A percentile compares a stretch with the other conserved stretches of the same genome.
phyloP scores from a whole-genome alignment of 768 basidiomycete genomes.

The Trametes gibbosa region DNA sequence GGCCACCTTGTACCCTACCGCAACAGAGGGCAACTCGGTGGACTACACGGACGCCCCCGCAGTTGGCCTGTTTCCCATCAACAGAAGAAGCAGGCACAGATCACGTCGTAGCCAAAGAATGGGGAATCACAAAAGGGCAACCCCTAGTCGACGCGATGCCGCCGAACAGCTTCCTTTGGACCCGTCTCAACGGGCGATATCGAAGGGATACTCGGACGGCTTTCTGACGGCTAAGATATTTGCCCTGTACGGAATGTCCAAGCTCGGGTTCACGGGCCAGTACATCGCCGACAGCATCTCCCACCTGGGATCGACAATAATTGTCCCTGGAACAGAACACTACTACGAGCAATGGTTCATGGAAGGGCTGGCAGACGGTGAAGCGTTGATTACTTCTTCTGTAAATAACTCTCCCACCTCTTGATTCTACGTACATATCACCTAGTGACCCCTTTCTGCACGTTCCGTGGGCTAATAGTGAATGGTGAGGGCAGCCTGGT shows the following conservation, averaged over 20 bases:
- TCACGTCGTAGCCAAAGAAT: not conserved
- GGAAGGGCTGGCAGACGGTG: slow-evolving; percentile 47
- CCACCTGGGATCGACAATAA: slow-evolving; percentile 35
- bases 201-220: slow-evolving; percentile 60
- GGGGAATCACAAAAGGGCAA: not conserved
- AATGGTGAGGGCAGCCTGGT: not conserved
- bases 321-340: slow-evolving; percentile 39
- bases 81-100: not conserved
- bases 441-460: not conserved
- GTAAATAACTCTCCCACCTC: not conserved
- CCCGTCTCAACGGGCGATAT: slow-evolving; percentile 25
- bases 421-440: not conserved
- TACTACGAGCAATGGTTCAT: slow-evolving; percentile 47
- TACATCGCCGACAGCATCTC: slow-evolving; percentile 49
- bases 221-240: slow-evolving; percentile 54
- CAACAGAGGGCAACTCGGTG: not conserved
- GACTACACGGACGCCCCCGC: not conserved
- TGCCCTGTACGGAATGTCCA: slow-evolving; percentile 44
- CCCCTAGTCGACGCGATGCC: not conserved
- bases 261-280: slow-evolving; percentile 60
- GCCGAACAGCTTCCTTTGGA: slow-evolving; percentile 1
- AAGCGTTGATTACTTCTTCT: slow-evolving; percentile 23
- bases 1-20: not conserved
- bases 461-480: not conserved
- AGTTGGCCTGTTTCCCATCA: slow-evolving; percentile 1